phyloP scores from a whole-genome alignment of 192 early-diverging fungal species.

The Coemansia sp. region DNA sequence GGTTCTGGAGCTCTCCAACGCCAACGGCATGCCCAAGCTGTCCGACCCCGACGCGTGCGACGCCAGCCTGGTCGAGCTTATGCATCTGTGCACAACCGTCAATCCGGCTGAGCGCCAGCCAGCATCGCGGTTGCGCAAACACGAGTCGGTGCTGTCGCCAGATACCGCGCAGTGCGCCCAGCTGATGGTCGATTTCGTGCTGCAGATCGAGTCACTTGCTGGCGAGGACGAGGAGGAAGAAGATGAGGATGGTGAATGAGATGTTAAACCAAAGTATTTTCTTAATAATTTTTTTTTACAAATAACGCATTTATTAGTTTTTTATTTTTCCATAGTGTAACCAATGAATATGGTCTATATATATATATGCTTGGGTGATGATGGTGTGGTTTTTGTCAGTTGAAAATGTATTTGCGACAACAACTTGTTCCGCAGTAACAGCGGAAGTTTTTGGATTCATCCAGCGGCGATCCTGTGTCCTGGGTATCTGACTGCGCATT shows the following conservation, averaged over 20 bases:
- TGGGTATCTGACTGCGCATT: background rate
- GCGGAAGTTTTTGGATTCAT: conserved; percentile 17
- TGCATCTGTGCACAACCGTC: conserved; percentile 35
- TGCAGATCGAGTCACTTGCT: conserved; percentile 48
- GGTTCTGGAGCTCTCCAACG: conserved; percentile 51
- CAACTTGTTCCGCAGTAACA: conserved; percentile 20
- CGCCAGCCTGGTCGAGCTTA: conserved; percentile 31
- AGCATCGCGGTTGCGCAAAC: conserved; percentile 48
- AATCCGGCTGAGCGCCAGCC: conserved; percentile 27
- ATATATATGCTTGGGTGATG: no score
- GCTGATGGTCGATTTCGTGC: conserved; percentile 52
- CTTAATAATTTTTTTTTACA: background rate
- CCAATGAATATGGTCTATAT: background rate
- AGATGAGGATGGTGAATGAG: conserved; percentile 5
- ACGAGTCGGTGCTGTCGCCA: conserved; percentile 29
- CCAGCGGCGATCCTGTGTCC: background rate
- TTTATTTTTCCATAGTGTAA: background rate
- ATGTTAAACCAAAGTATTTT: conserved; percentile 4
- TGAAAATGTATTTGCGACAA: conserved; percentile 7
- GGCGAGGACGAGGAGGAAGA: conserved; percentile 25
- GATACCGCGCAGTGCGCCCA: conserved; percentile 38
- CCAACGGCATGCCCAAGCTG: conserved; percentile 46
- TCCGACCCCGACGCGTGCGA: conserved; percentile 26
- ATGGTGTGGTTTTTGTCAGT: background rate
- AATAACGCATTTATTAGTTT: no score